These are phyloP conservation scores for Xanthoconium stramineum DNA, from an alignment of 768 basidiomycete species.

Conservation along the genomic window DNA sequence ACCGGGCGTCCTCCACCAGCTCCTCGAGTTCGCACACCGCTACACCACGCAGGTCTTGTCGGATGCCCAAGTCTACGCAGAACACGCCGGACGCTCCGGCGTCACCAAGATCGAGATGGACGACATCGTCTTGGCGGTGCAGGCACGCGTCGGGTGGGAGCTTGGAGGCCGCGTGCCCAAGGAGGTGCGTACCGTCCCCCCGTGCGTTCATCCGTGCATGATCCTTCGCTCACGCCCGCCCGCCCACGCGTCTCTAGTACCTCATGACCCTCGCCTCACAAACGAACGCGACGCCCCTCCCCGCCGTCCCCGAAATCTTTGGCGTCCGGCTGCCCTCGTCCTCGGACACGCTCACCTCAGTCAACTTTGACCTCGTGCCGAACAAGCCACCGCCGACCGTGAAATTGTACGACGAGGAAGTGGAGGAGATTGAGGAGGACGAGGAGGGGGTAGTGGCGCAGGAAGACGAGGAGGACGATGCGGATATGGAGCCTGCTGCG, in stretches of 20 bases:
- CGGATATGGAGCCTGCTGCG: slow-evolving; percentile 67
- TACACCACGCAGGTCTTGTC: slow-evolving; percentile 82
- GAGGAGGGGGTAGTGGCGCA: slow-evolving; percentile 32
- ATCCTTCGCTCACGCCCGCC: background rate
- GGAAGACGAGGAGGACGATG: slow-evolving; percentile 57
- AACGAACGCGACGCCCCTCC: slow-evolving; percentile 77
- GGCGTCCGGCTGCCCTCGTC: slow-evolving; percentile 75
- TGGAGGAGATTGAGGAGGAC: slow-evolving; percentile 69
- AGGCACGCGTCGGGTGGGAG: slow-evolving; percentile 91
- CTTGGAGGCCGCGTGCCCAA: slow-evolving; percentile 86
- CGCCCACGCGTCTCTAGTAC: slow-evolving; percentile 44
- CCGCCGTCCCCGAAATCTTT: slow-evolving; percentile 84
- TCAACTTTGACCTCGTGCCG: slow-evolving; percentile 85
- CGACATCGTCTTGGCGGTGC: slow-evolving; percentile 76
- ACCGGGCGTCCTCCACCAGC: slow-evolving; percentile 81
- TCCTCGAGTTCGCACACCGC: slow-evolving; percentile 82
- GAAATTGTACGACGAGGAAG: slow-evolving; percentile 73
- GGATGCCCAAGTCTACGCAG: slow-evolving; percentile 84
- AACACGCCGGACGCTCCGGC: slow-evolving; percentile 75
- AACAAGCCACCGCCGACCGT: slow-evolving; percentile 79
- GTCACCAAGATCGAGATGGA: slow-evolving; percentile 71
- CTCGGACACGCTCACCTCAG: slow-evolving; percentile 68
- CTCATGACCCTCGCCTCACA: slow-evolving; percentile 76
- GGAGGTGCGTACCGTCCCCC: slow-evolving; percentile 51
- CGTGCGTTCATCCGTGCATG: background rate